These are phyloP conservation scores for Cystofilobasidium capitatum DNA, from an alignment of 768 basidiomycete genomes.

Conservation along the genomic window DNA sequence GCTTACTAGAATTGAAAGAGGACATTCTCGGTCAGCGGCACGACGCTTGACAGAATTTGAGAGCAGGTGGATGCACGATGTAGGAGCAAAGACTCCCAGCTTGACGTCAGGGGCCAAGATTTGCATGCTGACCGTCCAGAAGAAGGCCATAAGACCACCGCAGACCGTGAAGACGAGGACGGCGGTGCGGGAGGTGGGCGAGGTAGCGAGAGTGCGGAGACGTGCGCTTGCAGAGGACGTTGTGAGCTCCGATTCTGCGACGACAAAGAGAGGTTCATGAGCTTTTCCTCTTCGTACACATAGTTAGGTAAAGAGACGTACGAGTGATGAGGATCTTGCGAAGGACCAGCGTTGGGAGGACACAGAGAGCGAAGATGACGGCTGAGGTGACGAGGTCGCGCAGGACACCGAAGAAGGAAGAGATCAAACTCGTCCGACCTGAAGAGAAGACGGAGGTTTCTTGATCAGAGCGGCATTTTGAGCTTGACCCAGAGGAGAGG, in stretches of 20 bases:
- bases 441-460: neutral
- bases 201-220: neutral
- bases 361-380: conserved; percentile 9
- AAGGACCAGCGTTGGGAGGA: conserved; percentile 23
- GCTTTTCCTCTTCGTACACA: neutral
- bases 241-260: conserved; percentile 13
- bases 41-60: too few relatives aligned
- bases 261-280: neutral
- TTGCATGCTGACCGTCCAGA: conserved; percentile 11
- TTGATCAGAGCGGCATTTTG: neutral
- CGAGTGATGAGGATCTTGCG: conserved; percentile 23
- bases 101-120: conserved; percentile 6
- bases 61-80: neutral
- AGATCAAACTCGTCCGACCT: conserved; percentile 10
- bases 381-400: conserved; percentile 7
- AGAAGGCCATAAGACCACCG: conserved; percentile 11
- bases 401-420: conserved; percentile 14
- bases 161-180: conserved; percentile 18
- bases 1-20: neutral
- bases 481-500: neutral
- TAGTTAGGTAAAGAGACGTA: neutral
- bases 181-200: conserved; percentile 6
- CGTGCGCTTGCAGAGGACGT: conserved; percentile 8
- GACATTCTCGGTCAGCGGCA: neutral
- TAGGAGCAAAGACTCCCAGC: conserved; percentile 19